A percentile compares a stretch with the other conserved stretches of the same genome.
Conservation (phyloP, 208 protist species). For the Crithidia bombi region DNA sequence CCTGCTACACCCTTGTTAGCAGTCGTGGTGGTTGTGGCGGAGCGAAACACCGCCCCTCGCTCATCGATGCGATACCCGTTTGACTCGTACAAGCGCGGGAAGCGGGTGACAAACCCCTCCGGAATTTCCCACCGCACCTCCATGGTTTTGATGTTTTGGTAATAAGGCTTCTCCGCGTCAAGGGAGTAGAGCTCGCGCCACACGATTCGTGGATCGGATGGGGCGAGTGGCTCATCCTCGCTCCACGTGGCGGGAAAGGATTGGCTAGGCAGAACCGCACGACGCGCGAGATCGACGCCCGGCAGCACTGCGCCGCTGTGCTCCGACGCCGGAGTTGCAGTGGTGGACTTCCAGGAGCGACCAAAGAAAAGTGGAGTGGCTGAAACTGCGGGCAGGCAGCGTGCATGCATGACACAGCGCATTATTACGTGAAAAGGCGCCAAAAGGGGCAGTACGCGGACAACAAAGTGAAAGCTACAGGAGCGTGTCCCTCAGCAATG, state of each 20-base stretch:
- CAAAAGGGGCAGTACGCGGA: no score
- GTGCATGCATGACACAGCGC: slow-evolving; percentile 11
- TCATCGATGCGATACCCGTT: slow-evolving; percentile 52
- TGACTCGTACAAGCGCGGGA: slow-evolving; percentile 58
- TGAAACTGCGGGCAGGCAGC: not conserved
- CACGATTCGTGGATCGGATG: slow-evolving; percentile 54
- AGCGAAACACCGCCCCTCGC: slow-evolving; percentile 49
- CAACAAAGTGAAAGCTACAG: no score
- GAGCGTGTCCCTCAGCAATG: not conserved
- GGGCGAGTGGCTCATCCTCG: slow-evolving; percentile 41
- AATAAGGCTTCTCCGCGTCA: slow-evolving; percentile 67
- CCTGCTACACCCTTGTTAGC: not conserved
- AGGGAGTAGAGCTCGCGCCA: slow-evolving; percentile 85
- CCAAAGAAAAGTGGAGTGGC: slow-evolving; percentile 10
- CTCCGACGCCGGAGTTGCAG: not conserved
- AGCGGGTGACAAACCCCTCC: slow-evolving; percentile 79
- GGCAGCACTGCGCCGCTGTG: slow-evolving; percentile 38
- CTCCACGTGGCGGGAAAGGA: slow-evolving; percentile 64
- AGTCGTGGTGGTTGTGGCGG: not conserved
- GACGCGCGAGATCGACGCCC: slow-evolving; percentile 54
- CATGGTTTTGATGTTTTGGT: slow-evolving; percentile 74
- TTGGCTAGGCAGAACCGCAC: slow-evolving; percentile 46
- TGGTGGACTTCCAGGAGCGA: slow-evolving; percentile 17
- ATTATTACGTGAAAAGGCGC: slow-evolving; percentile 9
- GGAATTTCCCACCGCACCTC: slow-evolving; percentile 67